Percentiles rank a stretch among this genome's conserved stretches.
phyloP scores from a whole-genome alignment of 306 rosid genomes.

The Lithocarpus polystachyus region DNA sequence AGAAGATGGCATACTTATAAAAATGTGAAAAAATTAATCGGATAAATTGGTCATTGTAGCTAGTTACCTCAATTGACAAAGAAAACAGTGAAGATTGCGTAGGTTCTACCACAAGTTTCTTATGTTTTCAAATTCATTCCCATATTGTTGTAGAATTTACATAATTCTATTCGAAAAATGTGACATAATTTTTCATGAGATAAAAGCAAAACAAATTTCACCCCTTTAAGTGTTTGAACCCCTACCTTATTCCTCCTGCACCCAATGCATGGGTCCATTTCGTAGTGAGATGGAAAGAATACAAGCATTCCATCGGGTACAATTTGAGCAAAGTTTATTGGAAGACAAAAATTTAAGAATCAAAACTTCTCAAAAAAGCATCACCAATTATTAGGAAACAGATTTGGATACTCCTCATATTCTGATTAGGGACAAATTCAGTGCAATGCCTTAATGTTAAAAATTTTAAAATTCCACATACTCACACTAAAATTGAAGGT shows the following conservation, averaged over 20 bases:
- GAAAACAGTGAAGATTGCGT: constrained; percentile 77
- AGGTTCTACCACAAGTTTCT: constrained; percentile 93
- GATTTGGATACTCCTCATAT: not conserved
- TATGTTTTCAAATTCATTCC: constrained; percentile 85
- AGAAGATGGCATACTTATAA: constrained; percentile 11
- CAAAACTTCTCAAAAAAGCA: constrained; percentile 9
- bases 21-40: constrained; percentile 13
- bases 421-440: not conserved
- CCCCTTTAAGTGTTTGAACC: constrained; percentile 13
- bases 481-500: too few species aligned
- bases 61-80: constrained; percentile 68
- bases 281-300: constrained; percentile 90
- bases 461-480: too few species aligned
- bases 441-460: not conserved
- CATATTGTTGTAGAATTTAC: constrained; percentile 71
- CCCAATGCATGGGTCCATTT: constrained; percentile 72
- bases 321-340: constrained; percentile 88
- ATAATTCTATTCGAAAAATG: constrained; percentile 44
- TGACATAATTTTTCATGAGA: constrained; percentile 14
- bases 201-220: constrained; percentile 18
- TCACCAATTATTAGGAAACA: not conserved
- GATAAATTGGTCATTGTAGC: constrained; percentile 7
- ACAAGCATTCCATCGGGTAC: constrained; percentile 93
- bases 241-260: constrained; percentile 69
- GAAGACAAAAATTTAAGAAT: constrained; percentile 28